Evolutionary conservation across 2,329 filamentous ascomycete species (phyloP).

Genomic region (Hymenoscyphus albidus): DNA sequence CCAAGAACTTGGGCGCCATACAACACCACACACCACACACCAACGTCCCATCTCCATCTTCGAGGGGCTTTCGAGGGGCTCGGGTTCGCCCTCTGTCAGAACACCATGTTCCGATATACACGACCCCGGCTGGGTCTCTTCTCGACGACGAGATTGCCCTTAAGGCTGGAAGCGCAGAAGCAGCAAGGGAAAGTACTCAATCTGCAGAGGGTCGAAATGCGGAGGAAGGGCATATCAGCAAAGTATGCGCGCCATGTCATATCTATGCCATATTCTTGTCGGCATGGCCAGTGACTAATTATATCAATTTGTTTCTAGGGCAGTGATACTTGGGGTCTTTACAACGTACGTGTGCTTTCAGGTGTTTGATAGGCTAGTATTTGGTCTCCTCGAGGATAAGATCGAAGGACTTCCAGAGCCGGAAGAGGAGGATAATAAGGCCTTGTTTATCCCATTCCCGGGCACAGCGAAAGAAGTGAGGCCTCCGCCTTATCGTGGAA

Average conservation of each 20-base stretch:
- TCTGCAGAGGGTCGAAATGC: slow-evolving; percentile 28
- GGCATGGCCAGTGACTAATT: background rate
- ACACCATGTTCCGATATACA: slow-evolving; percentile 27
- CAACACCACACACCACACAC: background rate
- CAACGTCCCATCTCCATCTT: background rate
- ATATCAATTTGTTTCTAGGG: slow-evolving; percentile 12
- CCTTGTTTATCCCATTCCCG: slow-evolving; percentile 59
- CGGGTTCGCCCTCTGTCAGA: background rate
- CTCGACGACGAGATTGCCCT: slow-evolving; percentile 27
- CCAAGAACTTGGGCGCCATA: too few relatives aligned
- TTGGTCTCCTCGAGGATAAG: slow-evolving; percentile 37
- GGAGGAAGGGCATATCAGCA: slow-evolving; percentile 5
- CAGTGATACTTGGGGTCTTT: slow-evolving; percentile 34
- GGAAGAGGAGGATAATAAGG: slow-evolving; percentile 42
- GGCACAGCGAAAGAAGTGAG: slow-evolving; percentile 50
- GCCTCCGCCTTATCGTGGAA: slow-evolving; percentile 49
- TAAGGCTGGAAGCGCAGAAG: slow-evolving; percentile 24
- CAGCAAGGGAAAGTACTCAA: slow-evolving; percentile 21
- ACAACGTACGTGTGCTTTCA: slow-evolving; percentile 39
- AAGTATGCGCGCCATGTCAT: slow-evolving; percentile 17
- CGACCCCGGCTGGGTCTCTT: slow-evolving; percentile 21
- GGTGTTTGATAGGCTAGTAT: slow-evolving; percentile 44
- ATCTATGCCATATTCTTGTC: background rate
- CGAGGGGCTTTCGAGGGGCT: background rate
- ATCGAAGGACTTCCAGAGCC: slow-evolving; percentile 43